Evolutionary conservation across 306 rosid genomes (phyloP).

Genomic region (Pyrus pyrifolia): DNA sequence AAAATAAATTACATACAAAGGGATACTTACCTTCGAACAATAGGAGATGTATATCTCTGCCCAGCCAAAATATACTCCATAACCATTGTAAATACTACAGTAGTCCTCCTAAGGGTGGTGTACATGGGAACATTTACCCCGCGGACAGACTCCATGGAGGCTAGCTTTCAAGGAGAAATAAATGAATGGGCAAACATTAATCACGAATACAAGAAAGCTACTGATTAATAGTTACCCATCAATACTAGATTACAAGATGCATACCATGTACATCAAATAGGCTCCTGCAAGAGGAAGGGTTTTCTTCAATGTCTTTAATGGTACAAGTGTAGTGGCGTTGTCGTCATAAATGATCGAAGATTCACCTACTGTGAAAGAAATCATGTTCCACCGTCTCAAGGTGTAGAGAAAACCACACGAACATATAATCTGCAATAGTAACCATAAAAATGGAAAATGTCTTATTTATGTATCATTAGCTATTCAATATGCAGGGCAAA

Average conservation of each 20-base stretch:
- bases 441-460: not conserved
- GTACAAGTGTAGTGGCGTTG: constrained; percentile 45
- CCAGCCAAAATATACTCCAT: constrained; percentile 69
- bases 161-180: constrained; percentile 73
- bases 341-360: constrained; percentile 43
- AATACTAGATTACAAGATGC: not conserved
- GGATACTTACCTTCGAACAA: constrained; percentile 66
- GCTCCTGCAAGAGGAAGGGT: constrained; percentile 81
- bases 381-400: constrained; percentile 63
- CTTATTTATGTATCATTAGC: not conserved
- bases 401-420: constrained; percentile 67
- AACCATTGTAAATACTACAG: constrained; percentile 87
- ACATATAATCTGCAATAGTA: constrained; percentile 64
- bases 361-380: constrained; percentile 61
- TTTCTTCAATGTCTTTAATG: constrained; percentile 67
- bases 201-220: not conserved
- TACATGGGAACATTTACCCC: constrained; percentile 99
- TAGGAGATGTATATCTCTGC: constrained; percentile 66
- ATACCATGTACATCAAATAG: constrained; percentile 91
- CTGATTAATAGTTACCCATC: not conserved
- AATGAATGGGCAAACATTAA: constrained; percentile 20
- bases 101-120: constrained; percentile 89
- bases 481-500: constrained; percentile 14
- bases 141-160: constrained; percentile 91
- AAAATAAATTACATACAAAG: constrained; percentile 3